Percentiles rank a stretch among this genome's conserved stretches.
Conservation (phyloP, 176 grass and related monocot species). For the Ensete glaucum region DNA sequence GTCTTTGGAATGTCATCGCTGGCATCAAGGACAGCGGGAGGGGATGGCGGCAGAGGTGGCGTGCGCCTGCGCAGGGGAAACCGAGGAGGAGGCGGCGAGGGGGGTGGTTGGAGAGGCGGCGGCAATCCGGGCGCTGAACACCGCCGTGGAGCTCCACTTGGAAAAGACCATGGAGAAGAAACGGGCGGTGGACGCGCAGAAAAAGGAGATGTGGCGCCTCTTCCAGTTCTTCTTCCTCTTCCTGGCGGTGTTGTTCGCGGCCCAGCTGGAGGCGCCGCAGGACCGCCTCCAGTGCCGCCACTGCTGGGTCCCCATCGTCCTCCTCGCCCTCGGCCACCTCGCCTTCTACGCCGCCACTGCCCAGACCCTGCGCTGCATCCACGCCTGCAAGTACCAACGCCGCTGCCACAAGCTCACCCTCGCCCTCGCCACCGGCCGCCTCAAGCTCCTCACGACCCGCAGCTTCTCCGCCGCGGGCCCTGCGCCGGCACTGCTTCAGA, state of each 20-base stretch:
- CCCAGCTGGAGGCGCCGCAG: slow-evolving; percentile 26
- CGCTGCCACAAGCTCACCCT: slow-evolving; percentile 97
- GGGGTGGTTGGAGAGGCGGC: slow-evolving; percentile 35
- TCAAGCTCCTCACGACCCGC: slow-evolving; percentile 52
- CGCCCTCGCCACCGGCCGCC: slow-evolving; percentile 67
- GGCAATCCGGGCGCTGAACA: slow-evolving; percentile 58
- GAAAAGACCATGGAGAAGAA: slow-evolving; percentile 97
- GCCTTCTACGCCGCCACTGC: slow-evolving; percentile 82
- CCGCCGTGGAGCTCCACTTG: slow-evolving; percentile 82
- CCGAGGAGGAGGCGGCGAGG: neutral
- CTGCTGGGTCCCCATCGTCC: slow-evolving; percentile 65
- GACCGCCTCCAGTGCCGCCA: slow-evolving; percentile 68
- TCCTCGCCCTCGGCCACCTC: slow-evolving; percentile 80
- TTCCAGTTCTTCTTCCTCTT: slow-evolving; percentile 90
- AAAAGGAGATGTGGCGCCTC: slow-evolving; percentile 96
- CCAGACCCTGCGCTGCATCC: slow-evolving; percentile 92
- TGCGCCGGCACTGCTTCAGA: slow-evolving; percentile 29
- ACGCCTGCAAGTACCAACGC: slow-evolving; percentile 80
- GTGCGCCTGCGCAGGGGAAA: neutral
- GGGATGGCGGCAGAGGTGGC: neutral
- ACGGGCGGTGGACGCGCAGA: slow-evolving; percentile 72
- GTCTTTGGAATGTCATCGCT: neutral
- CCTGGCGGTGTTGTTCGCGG: slow-evolving; percentile 49
- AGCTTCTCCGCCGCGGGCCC: slow-evolving; percentile 10
- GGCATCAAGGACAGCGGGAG: neutral